These are phyloP conservation scores for Cunninghamia lanceolata DNA, from an alignment of 75 land plant genomes.

Conservation along the genomic window DNA sequence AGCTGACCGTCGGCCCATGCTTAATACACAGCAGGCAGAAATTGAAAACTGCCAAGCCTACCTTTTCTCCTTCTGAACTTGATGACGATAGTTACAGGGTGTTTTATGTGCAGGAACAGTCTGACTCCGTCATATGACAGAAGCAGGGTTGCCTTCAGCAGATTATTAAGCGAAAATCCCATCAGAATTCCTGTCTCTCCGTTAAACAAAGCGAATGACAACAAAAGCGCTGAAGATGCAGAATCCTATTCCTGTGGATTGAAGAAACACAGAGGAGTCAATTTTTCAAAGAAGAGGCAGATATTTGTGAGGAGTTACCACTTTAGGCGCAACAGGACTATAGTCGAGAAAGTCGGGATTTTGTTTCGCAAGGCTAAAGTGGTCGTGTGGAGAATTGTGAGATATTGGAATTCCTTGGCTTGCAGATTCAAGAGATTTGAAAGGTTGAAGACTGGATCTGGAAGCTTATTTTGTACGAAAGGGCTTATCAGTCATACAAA, in stretches of 20 bases:
- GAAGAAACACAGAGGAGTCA: neutral
- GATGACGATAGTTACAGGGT: neutral
- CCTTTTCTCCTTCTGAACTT: neutral
- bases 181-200: constrained; percentile 4
- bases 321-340: constrained; percentile 33
- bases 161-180: neutral
- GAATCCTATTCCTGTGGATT: no score
- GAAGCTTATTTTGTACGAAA: neutral
- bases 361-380: constrained; percentile 13
- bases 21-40: no score
- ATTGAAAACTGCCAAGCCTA: neutral
- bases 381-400: neutral
- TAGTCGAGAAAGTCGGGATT: constrained; percentile 20
- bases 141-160: neutral
- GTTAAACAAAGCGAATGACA: neutral
- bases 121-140: neutral
- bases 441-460: neutral
- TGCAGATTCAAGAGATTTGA: neutral
- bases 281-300: constrained; percentile 43
- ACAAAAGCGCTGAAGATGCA: neutral
- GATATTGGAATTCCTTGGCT: neutral
- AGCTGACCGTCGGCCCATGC: neutral
- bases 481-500: no score
- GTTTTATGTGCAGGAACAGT: neutral
- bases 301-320: constrained; percentile 54